A percentile compares a stretch with the other conserved stretches of the same genome.
Evolutionary conservation across 148 eudicot genomes (phyloP).

Genomic region (Spergularia bocconei): DNA sequence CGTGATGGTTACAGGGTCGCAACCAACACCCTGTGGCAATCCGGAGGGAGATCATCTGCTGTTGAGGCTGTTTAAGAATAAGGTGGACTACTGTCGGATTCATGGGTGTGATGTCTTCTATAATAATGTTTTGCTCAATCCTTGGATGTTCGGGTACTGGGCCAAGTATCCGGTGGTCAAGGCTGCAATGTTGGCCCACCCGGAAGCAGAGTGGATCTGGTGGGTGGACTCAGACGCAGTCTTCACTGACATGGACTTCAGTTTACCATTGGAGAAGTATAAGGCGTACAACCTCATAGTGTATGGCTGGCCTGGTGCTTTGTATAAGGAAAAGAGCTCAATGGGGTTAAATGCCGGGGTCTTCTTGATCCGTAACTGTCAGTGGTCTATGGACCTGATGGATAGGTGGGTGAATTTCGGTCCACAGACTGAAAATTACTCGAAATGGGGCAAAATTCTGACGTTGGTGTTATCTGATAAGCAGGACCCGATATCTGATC

Average conservation of each 20-base stretch:
- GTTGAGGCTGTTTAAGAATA: constrained; percentile 68
- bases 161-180: constrained; percentile 66
- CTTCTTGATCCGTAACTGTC: constrained; percentile 69
- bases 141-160: constrained; percentile 61
- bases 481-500: constrained; percentile 56
- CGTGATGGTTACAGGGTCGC: constrained; percentile 13
- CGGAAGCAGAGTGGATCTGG: constrained; percentile 91
- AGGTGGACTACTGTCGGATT: constrained; percentile 80
- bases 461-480: constrained; percentile 45
- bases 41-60: constrained; percentile 66
- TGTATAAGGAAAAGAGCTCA: constrained; percentile 55
- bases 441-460: constrained; percentile 58
- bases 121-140: constrained; percentile 64
- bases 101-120: constrained; percentile 76
- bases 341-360: constrained; percentile 73
- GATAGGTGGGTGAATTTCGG: constrained; percentile 75
- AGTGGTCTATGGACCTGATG: constrained; percentile 75
- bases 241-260: constrained; percentile 82
- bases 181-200: constrained; percentile 90
- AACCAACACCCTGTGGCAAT: constrained; percentile 1
- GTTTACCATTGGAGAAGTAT: constrained; percentile 60
- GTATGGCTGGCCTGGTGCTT: constrained; percentile 52
- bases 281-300: constrained; percentile 52
- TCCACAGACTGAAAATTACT: constrained; percentile 58
- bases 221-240: constrained; percentile 95